Base-by-base conservation (phyloP, 2,329 filamentous ascomycete genomes). In the Ophiocordyceps camponoti-floridani region DNA sequence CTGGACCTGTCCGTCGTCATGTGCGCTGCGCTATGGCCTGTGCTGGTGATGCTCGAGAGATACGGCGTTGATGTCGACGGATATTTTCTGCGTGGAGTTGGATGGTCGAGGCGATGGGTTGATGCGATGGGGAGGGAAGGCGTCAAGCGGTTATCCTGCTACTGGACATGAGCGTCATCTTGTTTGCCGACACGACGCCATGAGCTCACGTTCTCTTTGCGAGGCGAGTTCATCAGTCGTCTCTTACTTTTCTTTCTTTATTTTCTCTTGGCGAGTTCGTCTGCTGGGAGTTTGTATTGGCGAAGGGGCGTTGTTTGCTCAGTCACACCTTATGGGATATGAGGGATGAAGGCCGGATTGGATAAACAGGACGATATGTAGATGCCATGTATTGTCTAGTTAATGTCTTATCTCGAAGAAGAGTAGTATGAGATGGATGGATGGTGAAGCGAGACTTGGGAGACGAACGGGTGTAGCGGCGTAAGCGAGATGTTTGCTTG, bases 1-100 rank as follows among this genome's bases (percentile, higher is more conserved):
- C 48, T 86, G 31, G 80, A 86, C 56, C 50, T 86, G 8, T 54
- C 68, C 45, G 61, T 64, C 2, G 35, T 69, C 2, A 41, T 65
- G 6, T 55, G 53, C 13, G 48, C 58, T 0, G 18, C 58, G 3
- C 43, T 55, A 30, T 61, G 59, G 46, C 43, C 48, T 1, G 44
- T 52, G 1, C 48, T 60, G 3, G 45, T 47, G 4, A 47, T 50
- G 8, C 47, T 64, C 35, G 53, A 57, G 18, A 49, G 50, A 0
- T 48, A 40, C 0, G 64, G 64, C 2, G 50, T 65, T 2, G 60
- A 65, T 37, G 57, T 63, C 11, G 62, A 64, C 44, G 52, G 45
- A 42, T 42, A 45, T 18, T 50, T 59, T 43, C 47, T 45, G 10
- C 37, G 47, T 28, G 51, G 46, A 6, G 52, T 53, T 45, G 45